phyloP scores from a whole-genome alignment of 495 filamentous ascomycete species.

The Aspergillus sparsus region DNA sequence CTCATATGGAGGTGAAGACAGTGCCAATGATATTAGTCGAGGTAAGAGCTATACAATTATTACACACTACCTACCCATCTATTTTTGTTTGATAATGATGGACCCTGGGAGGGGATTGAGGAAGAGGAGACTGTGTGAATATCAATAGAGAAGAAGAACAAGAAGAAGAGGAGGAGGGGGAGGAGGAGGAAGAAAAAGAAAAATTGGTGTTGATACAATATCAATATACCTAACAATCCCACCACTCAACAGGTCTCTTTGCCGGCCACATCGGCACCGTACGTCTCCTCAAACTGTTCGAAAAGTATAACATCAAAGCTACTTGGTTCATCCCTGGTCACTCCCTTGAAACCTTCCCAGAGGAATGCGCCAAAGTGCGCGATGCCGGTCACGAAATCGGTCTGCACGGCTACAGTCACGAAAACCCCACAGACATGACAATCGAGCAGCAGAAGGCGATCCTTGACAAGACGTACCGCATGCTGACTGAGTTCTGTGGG shows the following conservation, averaged over 20 bases:
- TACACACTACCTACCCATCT: not conserved
- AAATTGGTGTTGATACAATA: not conserved
- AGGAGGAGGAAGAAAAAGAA: not conserved
- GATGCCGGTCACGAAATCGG: slow-evolving; percentile 81
- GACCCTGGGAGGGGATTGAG: not conserved
- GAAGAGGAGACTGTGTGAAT: too few species aligned
- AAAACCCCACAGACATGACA: slow-evolving; percentile 72
- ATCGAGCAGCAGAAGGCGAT: slow-evolving; percentile 73
- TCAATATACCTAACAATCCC: not conserved
- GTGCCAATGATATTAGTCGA: slow-evolving; percentile 65
- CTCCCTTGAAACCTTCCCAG: slow-evolving; percentile 75
- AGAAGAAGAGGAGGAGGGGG: too few species aligned
- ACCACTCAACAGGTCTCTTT: slow-evolving; percentile 56
- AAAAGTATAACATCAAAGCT: slow-evolving; percentile 78
- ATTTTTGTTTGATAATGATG: not conserved
- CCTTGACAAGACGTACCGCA: slow-evolving; percentile 72
- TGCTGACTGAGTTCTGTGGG: slow-evolving; percentile 72
- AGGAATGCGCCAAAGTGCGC: slow-evolving; percentile 71
- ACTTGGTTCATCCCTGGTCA: slow-evolving; percentile 86
- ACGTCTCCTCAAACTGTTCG: slow-evolving; percentile 72
- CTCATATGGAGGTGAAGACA: slow-evolving; percentile 72
- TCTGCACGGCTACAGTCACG: slow-evolving; percentile 72
- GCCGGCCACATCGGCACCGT: slow-evolving; percentile 72
- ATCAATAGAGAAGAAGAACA: too few species aligned
- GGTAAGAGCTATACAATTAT: slow-evolving; percentile 33